Evolutionary conservation across 208 protist species (phyloP), one percentile per base, ranked within the genome.

Genomic region (Wallacemonas sp.): DNA sequence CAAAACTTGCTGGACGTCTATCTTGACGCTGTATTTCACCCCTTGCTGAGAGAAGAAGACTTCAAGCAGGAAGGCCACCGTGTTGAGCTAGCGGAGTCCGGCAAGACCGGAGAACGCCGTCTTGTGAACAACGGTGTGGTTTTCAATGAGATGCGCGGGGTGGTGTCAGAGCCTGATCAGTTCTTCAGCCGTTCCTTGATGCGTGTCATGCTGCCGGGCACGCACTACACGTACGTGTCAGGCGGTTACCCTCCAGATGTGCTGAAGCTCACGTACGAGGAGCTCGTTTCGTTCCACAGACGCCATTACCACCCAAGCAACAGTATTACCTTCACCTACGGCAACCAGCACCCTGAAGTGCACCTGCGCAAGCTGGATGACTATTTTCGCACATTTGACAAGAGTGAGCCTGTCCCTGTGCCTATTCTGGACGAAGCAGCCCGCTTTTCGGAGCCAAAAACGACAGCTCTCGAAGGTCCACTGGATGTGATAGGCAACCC

Each of bases 111-210:
- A 4, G 51, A 60, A 41, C 44, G 42, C 34, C 84, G 84, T 36
- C 75, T 95, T 45, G 62, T 82, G 8, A 72, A 94, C 67, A 97
- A 98, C 75, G 95, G 95, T 4, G 93, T 98, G 11, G 95, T 98
- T 6, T 98, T 85, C 77, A 97, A 98, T 65, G 95, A 98, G 66
- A 98, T 98, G 95, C 90, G 94, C 56, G 95, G 93, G 0, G 93
- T 96, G 11, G 88, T 96, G 21, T 86, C 85, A 27, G 88, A 98
- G 47, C 88, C 90, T 9, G 74, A 66, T 56, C 80, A 90, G 56
- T 82, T 89, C 74, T 97, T 95, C 34, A 77, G 75, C 55, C 77
- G 77, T 4, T 69, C 64, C 11, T 58, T 94, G 21, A 86, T 96
- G 80, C 70, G 82, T 42, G 63, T 55, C 21, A 87, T 95, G 77